A percentile compares a stretch with the other conserved stretches of the same genome.
phyloP scores from a whole-genome alignment of 2,329 filamentous ascomycete species.

The Xylariaceae sp. region DNA sequence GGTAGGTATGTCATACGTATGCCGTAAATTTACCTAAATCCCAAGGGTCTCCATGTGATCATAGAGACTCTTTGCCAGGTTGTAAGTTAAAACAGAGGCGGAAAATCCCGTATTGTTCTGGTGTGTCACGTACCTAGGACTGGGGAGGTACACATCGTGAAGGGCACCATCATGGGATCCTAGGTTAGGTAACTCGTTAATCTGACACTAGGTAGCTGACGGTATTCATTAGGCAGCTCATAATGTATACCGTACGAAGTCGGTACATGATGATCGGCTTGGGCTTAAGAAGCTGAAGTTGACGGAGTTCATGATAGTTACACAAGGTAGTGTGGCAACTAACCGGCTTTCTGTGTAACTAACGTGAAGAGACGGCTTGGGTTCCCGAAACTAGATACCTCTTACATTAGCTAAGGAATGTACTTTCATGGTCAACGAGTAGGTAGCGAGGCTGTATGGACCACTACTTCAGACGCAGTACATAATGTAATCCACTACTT shows the following conservation, averaged over 20 bases:
- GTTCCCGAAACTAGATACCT: not conserved
- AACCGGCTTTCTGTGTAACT: not conserved
- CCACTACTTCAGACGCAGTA: too few relatives aligned
- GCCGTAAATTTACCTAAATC: too few relatives aligned
- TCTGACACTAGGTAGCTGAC: too few relatives aligned
- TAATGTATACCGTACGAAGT: too few relatives aligned
- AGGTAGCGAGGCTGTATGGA: not conserved
- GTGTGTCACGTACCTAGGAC: not conserved
- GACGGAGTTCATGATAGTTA: not conserved
- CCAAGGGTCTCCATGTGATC: too few relatives aligned
- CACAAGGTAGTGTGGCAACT: too few relatives aligned
- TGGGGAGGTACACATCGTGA: too few relatives aligned
- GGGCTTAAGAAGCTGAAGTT: not conserved
- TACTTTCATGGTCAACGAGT: not conserved
- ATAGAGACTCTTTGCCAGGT: not conserved
- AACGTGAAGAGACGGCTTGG: not conserved
- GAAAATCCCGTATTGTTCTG: not conserved
- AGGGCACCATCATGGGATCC: too few relatives aligned
- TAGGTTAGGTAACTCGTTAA: too few relatives aligned
- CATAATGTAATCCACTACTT: not conserved
- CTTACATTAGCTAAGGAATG: not conserved
- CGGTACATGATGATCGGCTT: not conserved
- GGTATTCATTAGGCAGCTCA: too few relatives aligned
- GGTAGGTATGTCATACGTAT: too few relatives aligned
- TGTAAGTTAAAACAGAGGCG: not conserved